phyloP scores from a whole-genome alignment of 2,329 filamentous ascomycete genomes.

The Beauveria asiatica region DNA sequence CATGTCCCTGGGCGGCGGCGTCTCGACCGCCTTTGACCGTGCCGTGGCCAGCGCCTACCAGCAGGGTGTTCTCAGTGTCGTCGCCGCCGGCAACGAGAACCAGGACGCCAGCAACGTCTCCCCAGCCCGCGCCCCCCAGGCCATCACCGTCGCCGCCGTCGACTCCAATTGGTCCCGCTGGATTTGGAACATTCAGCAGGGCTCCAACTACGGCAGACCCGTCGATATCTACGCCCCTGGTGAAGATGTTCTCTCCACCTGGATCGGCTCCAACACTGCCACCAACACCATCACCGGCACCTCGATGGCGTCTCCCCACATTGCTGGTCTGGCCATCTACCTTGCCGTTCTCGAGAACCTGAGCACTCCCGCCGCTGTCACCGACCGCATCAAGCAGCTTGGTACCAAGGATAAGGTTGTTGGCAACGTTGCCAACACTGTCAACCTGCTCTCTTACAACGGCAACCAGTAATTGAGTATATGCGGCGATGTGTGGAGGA shows the following conservation, averaged over 20 bases:
- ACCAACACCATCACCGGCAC: conserved; percentile 37
- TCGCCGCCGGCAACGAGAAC: conserved; percentile 46
- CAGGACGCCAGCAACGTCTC: conserved; percentile 31
- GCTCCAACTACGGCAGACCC: conserved; percentile 37
- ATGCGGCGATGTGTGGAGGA: neutral
- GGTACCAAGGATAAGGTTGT: conserved; percentile 2
- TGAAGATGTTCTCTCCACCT: conserved; percentile 32
- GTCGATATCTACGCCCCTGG: conserved; percentile 40
- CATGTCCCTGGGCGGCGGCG: conserved; percentile 44
- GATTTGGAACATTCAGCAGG: conserved; percentile 21
- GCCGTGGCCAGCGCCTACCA: conserved; percentile 38
- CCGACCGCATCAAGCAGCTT: conserved; percentile 1
- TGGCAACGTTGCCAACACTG: neutral
- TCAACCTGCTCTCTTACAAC: conserved; percentile 8
- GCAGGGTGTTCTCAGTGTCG: conserved; percentile 41
- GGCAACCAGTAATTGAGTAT: neutral
- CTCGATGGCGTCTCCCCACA: conserved; percentile 44
- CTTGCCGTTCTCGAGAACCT: conserved; percentile 6
- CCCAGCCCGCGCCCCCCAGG: conserved; percentile 38
- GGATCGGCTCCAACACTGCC: conserved; percentile 29
- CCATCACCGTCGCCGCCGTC: conserved; percentile 46
- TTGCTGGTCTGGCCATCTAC: conserved; percentile 23
- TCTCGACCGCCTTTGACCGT: conserved; percentile 38
- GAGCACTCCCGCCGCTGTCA: neutral
- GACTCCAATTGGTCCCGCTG: conserved; percentile 30